A percentile compares a stretch with the other conserved stretches of the same genome.
These are phyloP conservation scores for Neophaeococcomyces aloes DNA, from an alignment of 2,329 filamentous ascomycete genomes.

Conservation along the genomic window DNA sequence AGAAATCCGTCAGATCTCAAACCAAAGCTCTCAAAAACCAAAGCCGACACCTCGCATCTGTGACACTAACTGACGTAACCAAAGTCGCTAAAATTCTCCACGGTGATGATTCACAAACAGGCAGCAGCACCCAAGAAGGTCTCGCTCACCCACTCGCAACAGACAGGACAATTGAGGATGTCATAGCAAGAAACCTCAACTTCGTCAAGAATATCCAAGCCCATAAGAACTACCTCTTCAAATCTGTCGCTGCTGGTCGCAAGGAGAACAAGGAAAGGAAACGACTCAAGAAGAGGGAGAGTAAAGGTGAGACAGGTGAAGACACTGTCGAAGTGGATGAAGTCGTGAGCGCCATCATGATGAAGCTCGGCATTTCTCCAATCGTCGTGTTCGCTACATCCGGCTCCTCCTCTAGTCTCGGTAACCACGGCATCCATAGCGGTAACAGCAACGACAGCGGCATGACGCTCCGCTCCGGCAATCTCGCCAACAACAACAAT, in stretches of 20 bases:
- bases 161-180: slow-evolving; percentile 21
- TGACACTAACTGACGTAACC: slow-evolving; percentile 15
- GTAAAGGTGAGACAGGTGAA: slow-evolving; percentile 10
- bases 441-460: background rate
- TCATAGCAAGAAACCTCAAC: slow-evolving; percentile 18
- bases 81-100: slow-evolving; percentile 16
- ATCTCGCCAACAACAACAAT: background rate
- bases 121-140: background rate
- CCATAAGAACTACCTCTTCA: slow-evolving; percentile 17
- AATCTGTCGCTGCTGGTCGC: slow-evolving; percentile 12
- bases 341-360: slow-evolving; percentile 16
- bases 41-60: slow-evolving; percentile 12
- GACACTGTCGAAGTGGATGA: slow-evolving; percentile 14
- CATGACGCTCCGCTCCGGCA: background rate
- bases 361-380: slow-evolving; percentile 14
- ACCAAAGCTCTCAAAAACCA: slow-evolving; percentile 21
- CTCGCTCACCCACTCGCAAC: slow-evolving; percentile 17
- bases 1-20: slow-evolving; percentile 17
- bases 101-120: slow-evolving; percentile 11
- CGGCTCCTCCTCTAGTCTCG: background rate
- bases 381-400: background rate
- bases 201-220: slow-evolving; percentile 17
- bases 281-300: slow-evolving; percentile 8
- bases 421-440: no score
- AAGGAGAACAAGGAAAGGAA: slow-evolving; percentile 13